Base-by-base conservation (phyloP, 2,329 filamentous ascomycete species). In the Neopestalotiopsis sp. region DNA sequence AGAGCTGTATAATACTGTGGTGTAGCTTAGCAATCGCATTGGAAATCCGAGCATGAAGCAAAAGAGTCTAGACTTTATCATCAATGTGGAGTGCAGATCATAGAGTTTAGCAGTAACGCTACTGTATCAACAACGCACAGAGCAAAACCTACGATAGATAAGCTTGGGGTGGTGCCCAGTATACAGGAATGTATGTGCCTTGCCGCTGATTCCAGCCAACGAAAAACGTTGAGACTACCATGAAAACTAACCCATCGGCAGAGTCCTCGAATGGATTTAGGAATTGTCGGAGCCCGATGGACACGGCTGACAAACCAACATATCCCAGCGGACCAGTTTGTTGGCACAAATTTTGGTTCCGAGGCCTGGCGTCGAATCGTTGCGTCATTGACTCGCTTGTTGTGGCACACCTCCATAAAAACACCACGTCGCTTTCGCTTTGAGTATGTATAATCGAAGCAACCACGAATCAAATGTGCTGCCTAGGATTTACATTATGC, bases 381-480 rank as follows among this genome's bases (percentile, higher is more conserved):
- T 62, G 59, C 59, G 59, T 62, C 59, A 62, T 62, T 40, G 59
- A 62, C 24, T 42, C 20, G 45, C 17, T 20, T 62, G 32, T 34
- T 40, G 32, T 62, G 30, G 32, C 59, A 40, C 59, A 62, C 32
- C n/a, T 28, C 24, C 28, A 10, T 20, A 30, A 5, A 30, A 28
- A 5, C 30, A 14, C n/a, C 32, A 34, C 24, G 57, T 14, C 24
- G 57, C 57, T 34, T 24, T 4, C 13, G n/a, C 58, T 34, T 13
- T 34, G n/a, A 34, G 32, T 32, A 40, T 38, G 34, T 40, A 59
- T 59, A 30, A 14, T 59, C 24, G 59, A 10, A 34, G 59, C 17
- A 38, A 62, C 34, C 34, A 40, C 32, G 59, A 62, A 52, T 52
- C n/a, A 52, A 52, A 52, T n/a, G 45, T 52, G 45, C 45, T 52